A percentile compares a stretch with the other conserved stretches of the same genome.
phyloP scores from a whole-genome alignment of 2,329 filamentous ascomycete species.

The Metarhizium guizhouense region DNA sequence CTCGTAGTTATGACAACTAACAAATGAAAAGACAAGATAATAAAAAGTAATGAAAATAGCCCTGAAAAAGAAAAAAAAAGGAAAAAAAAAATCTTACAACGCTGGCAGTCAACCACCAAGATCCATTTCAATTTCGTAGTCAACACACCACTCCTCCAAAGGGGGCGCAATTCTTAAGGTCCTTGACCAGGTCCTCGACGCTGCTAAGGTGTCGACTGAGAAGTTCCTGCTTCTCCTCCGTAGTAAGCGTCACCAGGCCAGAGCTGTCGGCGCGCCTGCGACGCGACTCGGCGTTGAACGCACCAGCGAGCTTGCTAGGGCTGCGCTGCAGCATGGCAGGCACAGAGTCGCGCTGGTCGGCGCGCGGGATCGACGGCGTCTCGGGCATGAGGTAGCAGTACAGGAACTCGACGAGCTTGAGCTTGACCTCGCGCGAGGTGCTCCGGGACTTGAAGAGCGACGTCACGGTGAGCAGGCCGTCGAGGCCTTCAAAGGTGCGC shows the following conservation, averaged over 20 bases:
- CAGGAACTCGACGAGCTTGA: constrained; percentile 92
- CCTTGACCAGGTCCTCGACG: constrained; percentile 76
- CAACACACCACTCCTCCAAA: constrained; percentile 54
- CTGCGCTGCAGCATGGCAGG: constrained; percentile 53
- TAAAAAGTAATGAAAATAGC: no score
- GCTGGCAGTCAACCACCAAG: no score
- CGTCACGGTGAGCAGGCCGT: constrained; percentile 85
- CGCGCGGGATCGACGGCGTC: constrained; percentile 48
- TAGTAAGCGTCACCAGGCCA: constrained; percentile 46
- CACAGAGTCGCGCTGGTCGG: constrained; percentile 34
- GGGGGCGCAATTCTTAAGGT: constrained; percentile 70
- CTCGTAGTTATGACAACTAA: not conserved
- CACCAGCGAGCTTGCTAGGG: constrained; percentile 57
- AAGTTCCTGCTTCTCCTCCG: constrained; percentile 73
- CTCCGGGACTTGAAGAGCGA: constrained; percentile 85
- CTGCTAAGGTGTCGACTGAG: constrained; percentile 71
- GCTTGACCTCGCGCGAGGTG: constrained; percentile 81
- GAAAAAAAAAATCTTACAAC: not conserved
- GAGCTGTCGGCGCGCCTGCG: constrained; percentile 26
- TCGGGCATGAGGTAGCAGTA: constrained; percentile 99
- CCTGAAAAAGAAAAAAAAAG: not conserved
- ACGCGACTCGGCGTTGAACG: constrained; percentile 33
- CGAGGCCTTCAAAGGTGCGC: constrained; percentile 82
- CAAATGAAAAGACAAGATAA: not conserved
- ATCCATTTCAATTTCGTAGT: not conserved